Evolutionary conservation across 495 filamentous ascomycete species (phyloP).

Genomic region (Penicillium canariense): DNA sequence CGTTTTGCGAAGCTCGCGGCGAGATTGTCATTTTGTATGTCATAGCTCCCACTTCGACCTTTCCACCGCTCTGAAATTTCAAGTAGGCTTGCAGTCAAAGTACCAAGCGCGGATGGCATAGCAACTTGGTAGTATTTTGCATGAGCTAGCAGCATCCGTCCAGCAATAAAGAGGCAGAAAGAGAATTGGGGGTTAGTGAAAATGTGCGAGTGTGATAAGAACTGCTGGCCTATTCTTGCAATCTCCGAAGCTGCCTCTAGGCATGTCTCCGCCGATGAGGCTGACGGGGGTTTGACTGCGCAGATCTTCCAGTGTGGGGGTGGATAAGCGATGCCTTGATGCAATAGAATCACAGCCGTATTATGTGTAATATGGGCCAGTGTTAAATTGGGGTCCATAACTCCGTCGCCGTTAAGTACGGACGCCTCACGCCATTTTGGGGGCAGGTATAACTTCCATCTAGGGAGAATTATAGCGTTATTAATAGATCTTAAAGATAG

Average conservation of each 20-base stretch:
- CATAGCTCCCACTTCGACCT: constrained; percentile 14
- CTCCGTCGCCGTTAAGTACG: constrained; percentile 10
- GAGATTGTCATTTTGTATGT: constrained; percentile 20
- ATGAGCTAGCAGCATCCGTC: constrained; percentile 34
- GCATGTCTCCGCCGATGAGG: constrained; percentile 23
- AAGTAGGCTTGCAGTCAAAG: constrained; percentile 23
- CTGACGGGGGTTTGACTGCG: constrained; percentile 18
- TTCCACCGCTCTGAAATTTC: constrained; percentile 37
- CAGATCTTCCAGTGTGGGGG: constrained; percentile 18
- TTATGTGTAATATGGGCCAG: constrained; percentile 28
- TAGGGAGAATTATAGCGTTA: constrained; percentile 11
- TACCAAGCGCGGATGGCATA: constrained; percentile 24
- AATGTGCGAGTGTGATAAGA: constrained; percentile 16
- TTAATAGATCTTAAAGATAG: neutral
- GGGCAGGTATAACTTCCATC: constrained; percentile 31
- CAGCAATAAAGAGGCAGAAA: constrained; percentile 30
- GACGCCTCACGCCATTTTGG: constrained; percentile 22
- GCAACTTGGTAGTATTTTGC: constrained; percentile 20
- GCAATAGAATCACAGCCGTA: constrained; percentile 24
- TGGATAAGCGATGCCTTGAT: constrained; percentile 27
- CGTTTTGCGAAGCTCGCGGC: constrained; percentile 35
- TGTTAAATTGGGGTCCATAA: constrained; percentile 28
- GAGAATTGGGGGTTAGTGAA: constrained; percentile 26
- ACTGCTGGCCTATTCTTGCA: constrained; percentile 18
- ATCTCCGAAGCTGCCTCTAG: constrained; percentile 26